Percentiles rank a stretch among this genome's conserved stretches.
phyloP scores from a whole-genome alignment of 2,329 filamentous ascomycete species.

The Diaporthe caulivora region DNA sequence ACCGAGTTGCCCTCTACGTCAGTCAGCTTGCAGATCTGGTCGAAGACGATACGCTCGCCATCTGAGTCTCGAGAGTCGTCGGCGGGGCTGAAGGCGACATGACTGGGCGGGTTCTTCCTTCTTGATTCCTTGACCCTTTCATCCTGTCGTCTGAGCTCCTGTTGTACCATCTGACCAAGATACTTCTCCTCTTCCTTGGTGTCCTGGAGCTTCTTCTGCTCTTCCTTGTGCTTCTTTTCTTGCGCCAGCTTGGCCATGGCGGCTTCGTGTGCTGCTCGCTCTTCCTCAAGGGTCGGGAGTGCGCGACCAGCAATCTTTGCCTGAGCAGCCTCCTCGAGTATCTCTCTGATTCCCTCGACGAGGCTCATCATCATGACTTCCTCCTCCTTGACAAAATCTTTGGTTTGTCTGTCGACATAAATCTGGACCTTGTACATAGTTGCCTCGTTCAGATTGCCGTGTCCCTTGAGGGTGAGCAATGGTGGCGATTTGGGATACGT shows the following conservation, averaged over 20 bases:
- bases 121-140: conserved; percentile 74
- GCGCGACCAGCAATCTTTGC: conserved; percentile 80
- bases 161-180: conserved; percentile 77
- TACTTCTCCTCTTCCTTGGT: conserved; percentile 77
- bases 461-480: conserved; percentile 75
- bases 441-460: conserved; percentile 74
- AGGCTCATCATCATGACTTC: conserved; percentile 75
- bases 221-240: conserved; percentile 66
- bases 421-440: conserved; percentile 79
- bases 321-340: conserved; percentile 88
- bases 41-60: conserved; percentile 67
- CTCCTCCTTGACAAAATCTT: conserved; percentile 63
- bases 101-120: conserved; percentile 63
- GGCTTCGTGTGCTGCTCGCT: conserved; percentile 86
- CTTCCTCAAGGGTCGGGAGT: conserved; percentile 88
- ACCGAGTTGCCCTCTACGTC: conserved; percentile 74
- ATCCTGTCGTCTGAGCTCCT: conserved; percentile 77
- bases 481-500: conserved; percentile 92
- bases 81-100: conserved; percentile 29
- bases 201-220: conserved; percentile 67
- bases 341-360: conserved; percentile 76
- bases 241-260: conserved; percentile 72
- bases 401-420: conserved; percentile 70
- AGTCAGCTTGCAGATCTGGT: conserved; percentile 73
- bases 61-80: conserved; percentile 50